Evolutionary conservation across 169 alveolate genomes (phyloP).

Genomic region (Amoebophrya sp.): DNA sequence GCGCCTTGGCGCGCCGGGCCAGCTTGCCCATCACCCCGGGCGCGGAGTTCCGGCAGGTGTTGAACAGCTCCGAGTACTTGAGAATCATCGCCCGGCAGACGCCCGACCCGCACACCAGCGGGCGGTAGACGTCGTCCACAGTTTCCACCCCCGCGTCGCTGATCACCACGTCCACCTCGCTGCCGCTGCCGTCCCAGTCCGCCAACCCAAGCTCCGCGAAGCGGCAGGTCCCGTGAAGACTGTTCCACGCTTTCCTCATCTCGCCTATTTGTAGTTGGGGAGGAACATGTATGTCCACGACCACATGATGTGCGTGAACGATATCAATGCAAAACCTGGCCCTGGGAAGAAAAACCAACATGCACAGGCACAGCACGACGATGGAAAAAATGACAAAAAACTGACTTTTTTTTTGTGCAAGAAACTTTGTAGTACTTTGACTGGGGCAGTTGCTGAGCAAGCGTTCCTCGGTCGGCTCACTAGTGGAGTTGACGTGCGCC

Average conservation of each 20-base stretch:
- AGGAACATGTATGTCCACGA: too few relatives aligned
- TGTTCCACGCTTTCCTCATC: background rate
- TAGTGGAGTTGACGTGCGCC: background rate
- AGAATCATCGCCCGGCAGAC: background rate
- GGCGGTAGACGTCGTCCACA: background rate
- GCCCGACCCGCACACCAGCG: background rate
- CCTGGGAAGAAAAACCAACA: too few relatives aligned
- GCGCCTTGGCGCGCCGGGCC: conserved; percentile 1
- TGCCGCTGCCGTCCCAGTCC: background rate
- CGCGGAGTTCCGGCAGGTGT: background rate
- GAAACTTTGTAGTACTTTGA: background rate
- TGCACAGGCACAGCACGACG: too few relatives aligned
- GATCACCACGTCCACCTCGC: conserved; percentile 6
- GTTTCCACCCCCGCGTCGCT: background rate
- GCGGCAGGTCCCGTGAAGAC: background rate
- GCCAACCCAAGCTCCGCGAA: background rate
- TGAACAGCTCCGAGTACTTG: background rate
- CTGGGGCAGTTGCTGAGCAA: background rate
- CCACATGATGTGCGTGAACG: too few relatives aligned
- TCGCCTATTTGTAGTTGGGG: too few relatives aligned
- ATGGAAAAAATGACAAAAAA: too few relatives aligned
- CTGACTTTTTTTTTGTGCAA: too few relatives aligned
- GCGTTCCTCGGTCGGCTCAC: background rate
- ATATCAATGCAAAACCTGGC: too few relatives aligned
- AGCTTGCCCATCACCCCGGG: background rate